phyloP scores from a whole-genome alignment of 2,329 filamentous ascomycete species.

The Diplodia intermedia region DNA sequence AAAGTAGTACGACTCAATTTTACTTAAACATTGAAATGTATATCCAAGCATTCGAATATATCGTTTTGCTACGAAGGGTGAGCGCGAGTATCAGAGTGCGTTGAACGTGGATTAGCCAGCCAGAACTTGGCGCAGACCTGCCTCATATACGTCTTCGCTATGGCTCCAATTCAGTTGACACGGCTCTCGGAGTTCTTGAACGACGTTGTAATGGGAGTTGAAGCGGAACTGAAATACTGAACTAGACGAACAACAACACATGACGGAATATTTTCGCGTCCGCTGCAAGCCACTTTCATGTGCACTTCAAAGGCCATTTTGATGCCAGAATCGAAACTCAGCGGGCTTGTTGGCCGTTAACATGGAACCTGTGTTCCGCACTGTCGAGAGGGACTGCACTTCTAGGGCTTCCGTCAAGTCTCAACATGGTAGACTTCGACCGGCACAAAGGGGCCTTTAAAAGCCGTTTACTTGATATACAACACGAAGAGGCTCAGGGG shows the following conservation, averaged over 20 bases:
- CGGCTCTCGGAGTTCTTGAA: background rate
- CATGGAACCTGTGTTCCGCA: background rate
- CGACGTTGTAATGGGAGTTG: background rate
- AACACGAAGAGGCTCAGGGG: constrained; percentile 10
- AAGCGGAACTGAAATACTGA: background rate
- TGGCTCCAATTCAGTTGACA: background rate
- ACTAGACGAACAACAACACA: background rate
- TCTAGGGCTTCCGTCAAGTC: no score
- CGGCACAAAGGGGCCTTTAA: background rate
- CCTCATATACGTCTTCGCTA: background rate
- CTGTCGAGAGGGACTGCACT: background rate
- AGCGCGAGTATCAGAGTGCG: no score
- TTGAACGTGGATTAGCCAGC: background rate
- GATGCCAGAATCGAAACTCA: background rate
- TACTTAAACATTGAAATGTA: no score
- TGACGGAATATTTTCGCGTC: no score
- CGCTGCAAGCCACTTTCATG: background rate
- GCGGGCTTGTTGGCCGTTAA: background rate
- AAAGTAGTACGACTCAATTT: no score
- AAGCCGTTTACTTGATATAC: background rate
- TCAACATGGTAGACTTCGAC: no score
- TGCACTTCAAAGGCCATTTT: background rate
- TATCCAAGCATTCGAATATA: no score
- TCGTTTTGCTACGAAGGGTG: no score
- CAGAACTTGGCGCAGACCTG: background rate